Base-by-base conservation (phyloP, 179 eudicot genomes). In the Nepenthes alata region DNA sequence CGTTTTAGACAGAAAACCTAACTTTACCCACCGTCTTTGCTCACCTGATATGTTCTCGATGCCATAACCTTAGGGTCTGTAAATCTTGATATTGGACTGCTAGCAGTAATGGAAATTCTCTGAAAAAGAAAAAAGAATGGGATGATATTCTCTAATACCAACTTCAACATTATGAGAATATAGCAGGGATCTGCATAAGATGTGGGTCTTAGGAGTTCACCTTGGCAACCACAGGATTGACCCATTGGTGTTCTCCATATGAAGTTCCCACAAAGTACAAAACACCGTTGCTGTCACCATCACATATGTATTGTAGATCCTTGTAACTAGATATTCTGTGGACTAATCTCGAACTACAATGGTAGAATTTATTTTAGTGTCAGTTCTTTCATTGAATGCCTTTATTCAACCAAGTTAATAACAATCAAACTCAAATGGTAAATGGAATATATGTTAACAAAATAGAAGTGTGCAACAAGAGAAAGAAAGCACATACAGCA, bases 261-360 rank as follows among this genome's bases (percentile, higher is more conserved):
- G 98, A 80, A 14, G 95, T 89, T 62, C 98, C 98, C 5, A 89
- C 79, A 65, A 81, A 85, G 72, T 81, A 86, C 72, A 93, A 61
- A 62, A 87, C 93, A 57, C 96, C 98, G 53, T 93, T 93, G 82
- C 87, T 81, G 72, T 89, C 98, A 11, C 98, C 98, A 60, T 89
- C 90, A 73, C 95, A 79, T 69, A 93, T 89, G 77, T 83, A 93
- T 71, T 89, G 98, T 55, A 86, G 80, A 67, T 93, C 98, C 80
- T 79, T 89, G 71, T 81, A 93, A 74, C 98, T 93, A 11, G 98
- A 84, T 63, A 75, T 71, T 49, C 98, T 72, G 67, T 93, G 96
- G 62, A 85, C 93, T 71, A 81, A 89, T 68, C 95, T 75, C 58
- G 75, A 78, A 65, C 81, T 78, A 61, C 51, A 73, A 73, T 47